Conservation (phyloP, 2,329 filamentous ascomycete species). For the Trichoderma sp. region DNA sequence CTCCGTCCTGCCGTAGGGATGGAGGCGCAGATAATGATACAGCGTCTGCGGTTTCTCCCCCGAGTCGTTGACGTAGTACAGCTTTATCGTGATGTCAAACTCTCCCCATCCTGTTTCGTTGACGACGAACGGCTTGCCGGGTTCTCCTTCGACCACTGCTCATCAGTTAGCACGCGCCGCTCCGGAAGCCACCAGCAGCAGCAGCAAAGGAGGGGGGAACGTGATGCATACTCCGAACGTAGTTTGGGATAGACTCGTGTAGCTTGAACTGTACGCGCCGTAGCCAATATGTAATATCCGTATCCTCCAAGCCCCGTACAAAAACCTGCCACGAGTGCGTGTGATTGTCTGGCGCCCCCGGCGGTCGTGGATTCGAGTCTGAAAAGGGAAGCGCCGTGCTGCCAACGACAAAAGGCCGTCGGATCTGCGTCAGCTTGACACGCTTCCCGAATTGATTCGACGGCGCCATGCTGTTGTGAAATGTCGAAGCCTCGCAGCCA, state of each 20-base stretch:
- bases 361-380: slow-evolving; percentile 74
- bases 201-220: neutral
- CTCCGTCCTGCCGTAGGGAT: slow-evolving; percentile 83
- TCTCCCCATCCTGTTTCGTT: slow-evolving; percentile 96
- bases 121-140: slow-evolving; percentile 71
- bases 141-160: slow-evolving; percentile 66
- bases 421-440: slow-evolving; percentile 63
- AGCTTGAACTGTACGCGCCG: slow-evolving; percentile 98
- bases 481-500: neutral
- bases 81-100: slow-evolving; percentile 92
- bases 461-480: slow-evolving; percentile 50
- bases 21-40: slow-evolving; percentile 86
- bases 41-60: slow-evolving; percentile 94
- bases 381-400: slow-evolving; percentile 78
- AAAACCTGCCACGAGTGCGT: slow-evolving; percentile 97
- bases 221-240: slow-evolving; percentile 63
- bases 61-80: slow-evolving; percentile 86
- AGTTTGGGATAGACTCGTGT: slow-evolving; percentile 93
- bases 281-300: slow-evolving; percentile 92
- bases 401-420: slow-evolving; percentile 68
- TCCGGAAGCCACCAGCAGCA: neutral
- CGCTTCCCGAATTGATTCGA: slow-evolving; percentile 58
- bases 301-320: slow-evolving; percentile 83
- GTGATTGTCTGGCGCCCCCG: slow-evolving; percentile 79
- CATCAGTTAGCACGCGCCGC: neutral